Conservation (phyloP, 83 land plant species). For the Isoetes engelmannii region DNA sequence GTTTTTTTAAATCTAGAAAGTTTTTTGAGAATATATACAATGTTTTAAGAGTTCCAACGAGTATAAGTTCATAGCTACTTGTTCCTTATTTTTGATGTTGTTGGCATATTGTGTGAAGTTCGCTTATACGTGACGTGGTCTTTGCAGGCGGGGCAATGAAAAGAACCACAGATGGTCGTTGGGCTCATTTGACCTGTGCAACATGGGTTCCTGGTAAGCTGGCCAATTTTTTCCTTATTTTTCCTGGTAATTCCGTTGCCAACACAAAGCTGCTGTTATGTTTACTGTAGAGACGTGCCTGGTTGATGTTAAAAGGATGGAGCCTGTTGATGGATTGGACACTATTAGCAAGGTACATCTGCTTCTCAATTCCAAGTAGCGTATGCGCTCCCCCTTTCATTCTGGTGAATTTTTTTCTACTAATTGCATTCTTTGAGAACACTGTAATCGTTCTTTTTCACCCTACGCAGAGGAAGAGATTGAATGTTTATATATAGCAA, state of each 20-base stretch:
- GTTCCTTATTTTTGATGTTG: not conserved
- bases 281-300: slow-evolving; percentile 68
- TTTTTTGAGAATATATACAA: not conserved
- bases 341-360: slow-evolving; percentile 65
- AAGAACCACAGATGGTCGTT: slow-evolving; percentile 6
- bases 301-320: slow-evolving; percentile 78
- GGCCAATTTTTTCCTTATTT: not conserved
- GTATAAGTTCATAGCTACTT: not conserved
- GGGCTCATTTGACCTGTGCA: slow-evolving; percentile 16
- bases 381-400: too few species aligned
- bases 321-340: slow-evolving; percentile 86
- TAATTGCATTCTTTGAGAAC: too few species aligned
- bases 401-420: too few species aligned
- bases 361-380: too few species aligned
- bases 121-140: not conserved
- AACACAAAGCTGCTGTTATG: too few species aligned
- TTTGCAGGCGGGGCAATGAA: slow-evolving; percentile 16
- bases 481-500: too few species aligned
- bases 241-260: too few species aligned
- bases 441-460: too few species aligned
- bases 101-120: too few species aligned
- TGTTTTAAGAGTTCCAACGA: not conserved
- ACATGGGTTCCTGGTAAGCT: slow-evolving; percentile 12
- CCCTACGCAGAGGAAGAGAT: too few species aligned
- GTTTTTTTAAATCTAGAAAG: too few species aligned